Conservation (phyloP, 2,329 filamentous ascomycete genomes). For the Stylonectria norvegica region DNA sequence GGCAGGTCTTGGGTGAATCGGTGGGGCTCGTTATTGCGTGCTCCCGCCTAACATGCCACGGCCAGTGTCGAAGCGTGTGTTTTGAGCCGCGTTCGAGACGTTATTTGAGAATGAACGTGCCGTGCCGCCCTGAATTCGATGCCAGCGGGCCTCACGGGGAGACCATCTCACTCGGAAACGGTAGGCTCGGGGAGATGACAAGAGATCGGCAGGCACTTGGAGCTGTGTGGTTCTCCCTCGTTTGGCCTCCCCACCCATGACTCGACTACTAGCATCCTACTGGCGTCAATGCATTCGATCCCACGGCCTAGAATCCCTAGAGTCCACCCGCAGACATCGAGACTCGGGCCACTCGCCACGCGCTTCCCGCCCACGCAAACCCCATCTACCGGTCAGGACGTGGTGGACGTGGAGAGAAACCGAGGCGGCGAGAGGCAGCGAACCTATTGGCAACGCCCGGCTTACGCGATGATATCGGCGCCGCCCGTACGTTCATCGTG, state of each 20-base stretch:
- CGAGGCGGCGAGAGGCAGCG: conserved; percentile 9
- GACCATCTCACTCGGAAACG: no score
- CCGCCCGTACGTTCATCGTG: conserved; percentile 12
- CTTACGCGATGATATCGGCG: conserved; percentile 21
- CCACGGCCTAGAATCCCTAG: no score
- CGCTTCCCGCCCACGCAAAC: conserved; percentile 11
- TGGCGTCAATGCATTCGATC: no score
- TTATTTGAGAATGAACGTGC: no score
- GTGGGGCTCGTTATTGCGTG: conserved; percentile 22
- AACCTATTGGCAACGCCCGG: conserved; percentile 16
- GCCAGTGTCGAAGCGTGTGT: conserved; percentile 6
- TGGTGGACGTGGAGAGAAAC: no score
- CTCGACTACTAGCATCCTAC: no score
- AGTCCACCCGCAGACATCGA: conserved; percentile 9
- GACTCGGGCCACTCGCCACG: conserved; percentile 8
- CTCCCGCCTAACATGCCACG: conserved; percentile 11
- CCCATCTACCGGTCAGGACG: no score
- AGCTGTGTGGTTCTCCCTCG: conserved; percentile 4
- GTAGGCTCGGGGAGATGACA: conserved; percentile 6
- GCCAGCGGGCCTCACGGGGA: no score
- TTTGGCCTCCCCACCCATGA: no score
- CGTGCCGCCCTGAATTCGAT: no score
- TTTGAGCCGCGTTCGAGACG: no score
- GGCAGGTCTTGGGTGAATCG: conserved; percentile 20
- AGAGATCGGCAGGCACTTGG: conserved; percentile 13